phyloP scores from a whole-genome alignment of 176 grass and related monocot species.

The Paspalum vaginatum region DNA sequence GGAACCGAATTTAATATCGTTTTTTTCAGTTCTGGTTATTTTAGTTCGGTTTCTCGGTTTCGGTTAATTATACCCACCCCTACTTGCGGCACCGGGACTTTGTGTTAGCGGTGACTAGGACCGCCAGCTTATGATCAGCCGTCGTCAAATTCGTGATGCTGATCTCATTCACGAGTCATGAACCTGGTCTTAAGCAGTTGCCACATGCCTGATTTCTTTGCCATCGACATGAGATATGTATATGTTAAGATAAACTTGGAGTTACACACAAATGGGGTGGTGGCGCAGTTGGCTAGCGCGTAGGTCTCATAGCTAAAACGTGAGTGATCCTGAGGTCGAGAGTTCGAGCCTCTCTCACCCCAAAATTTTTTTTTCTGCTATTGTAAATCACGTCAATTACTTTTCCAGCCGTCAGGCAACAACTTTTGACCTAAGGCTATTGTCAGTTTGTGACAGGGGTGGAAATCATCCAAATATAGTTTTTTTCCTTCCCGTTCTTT shows the following conservation, averaged over 20 bases:
- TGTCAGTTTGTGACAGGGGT: neutral
- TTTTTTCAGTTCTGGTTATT: no score
- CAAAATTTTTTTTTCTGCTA: neutral
- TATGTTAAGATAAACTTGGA: no score
- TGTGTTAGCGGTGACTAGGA: neutral
- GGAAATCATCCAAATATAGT: neutral
- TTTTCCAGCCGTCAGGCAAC: neutral
- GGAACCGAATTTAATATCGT: no score
- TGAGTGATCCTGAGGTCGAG: constrained; percentile 94
- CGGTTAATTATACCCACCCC: no score
- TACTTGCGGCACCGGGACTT: neutral
- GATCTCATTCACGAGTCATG: neutral
- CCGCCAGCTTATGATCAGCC: neutral
- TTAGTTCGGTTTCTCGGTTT: no score
- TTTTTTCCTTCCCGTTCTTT: neutral
- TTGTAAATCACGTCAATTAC: no score
- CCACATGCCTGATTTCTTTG: no score
- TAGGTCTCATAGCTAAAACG: constrained; percentile 58
- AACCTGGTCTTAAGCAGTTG: neutral
- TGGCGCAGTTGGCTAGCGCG: constrained; percentile 86
- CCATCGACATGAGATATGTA: neutral
- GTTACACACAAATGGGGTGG: constrained; percentile 12
- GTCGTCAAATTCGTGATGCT: neutral
- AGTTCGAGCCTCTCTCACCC: constrained; percentile 98
- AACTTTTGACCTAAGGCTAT: neutral